A percentile compares a stretch with the other conserved stretches of the same genome.
Conservation (phyloP, 2,329 filamentous ascomycete species). For the Fusarium liriodendri region DNA sequence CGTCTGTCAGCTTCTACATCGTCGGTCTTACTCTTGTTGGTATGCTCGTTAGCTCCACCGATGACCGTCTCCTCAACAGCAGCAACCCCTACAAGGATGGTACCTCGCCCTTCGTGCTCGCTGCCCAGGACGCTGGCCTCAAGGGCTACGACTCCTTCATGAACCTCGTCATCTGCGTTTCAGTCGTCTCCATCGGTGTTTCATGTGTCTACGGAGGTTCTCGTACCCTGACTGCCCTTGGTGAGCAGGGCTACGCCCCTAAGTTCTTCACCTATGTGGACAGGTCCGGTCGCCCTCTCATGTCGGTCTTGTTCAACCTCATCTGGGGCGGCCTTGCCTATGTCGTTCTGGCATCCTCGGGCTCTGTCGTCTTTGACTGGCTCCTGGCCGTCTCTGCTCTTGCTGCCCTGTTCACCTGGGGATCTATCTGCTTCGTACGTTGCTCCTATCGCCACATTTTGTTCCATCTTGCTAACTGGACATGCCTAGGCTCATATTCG, state of each 20-base stretch:
- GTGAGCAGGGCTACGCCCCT: conserved; percentile 67
- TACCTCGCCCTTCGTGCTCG: conserved; percentile 63
- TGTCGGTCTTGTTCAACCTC: conserved; percentile 59
- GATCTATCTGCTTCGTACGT: conserved; percentile 68
- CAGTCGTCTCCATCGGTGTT: conserved; percentile 65
- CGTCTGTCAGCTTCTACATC: conserved; percentile 53
- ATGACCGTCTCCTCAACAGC: conserved; percentile 55
- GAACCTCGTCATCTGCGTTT: conserved; percentile 65
- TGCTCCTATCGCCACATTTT: rapidly evolving
- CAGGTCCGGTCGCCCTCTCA: conserved; percentile 62
- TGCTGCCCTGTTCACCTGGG: conserved; percentile 73
- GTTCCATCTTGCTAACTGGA: not conserved
- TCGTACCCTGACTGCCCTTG: conserved; percentile 66
- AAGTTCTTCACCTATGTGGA: conserved; percentile 66
- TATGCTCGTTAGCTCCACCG: conserved; percentile 56
- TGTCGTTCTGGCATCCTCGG: conserved; percentile 57
- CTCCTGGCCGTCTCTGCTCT: conserved; percentile 73
- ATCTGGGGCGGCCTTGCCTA: conserved; percentile 61
- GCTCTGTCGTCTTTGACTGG: conserved; percentile 70
- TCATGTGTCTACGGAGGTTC: conserved; percentile 67
- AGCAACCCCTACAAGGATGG: conserved; percentile 45
- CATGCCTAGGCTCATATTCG: conserved; percentile 62
- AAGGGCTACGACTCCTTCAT: conserved; percentile 61
- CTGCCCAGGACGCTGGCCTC: conserved; percentile 60
- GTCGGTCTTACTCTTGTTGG: conserved; percentile 62